These are phyloP conservation scores for Boletellus sp. DNA, from an alignment of 768 basidiomycete genomes.

Conservation along the genomic window DNA sequence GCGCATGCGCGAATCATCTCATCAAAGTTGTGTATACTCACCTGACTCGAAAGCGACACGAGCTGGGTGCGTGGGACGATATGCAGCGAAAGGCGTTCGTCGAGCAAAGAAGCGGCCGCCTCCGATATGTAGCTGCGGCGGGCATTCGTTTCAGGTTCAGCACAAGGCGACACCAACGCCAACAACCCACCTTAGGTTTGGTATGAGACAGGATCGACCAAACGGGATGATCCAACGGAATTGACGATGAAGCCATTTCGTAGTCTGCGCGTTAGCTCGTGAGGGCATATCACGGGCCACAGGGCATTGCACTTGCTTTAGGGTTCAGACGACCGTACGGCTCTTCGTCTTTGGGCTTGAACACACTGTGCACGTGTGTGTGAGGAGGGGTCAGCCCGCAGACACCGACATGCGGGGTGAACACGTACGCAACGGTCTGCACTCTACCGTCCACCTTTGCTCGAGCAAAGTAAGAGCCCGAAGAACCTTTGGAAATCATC, in stretches of 20 bases:
- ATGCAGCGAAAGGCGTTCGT: conserved; percentile 64
- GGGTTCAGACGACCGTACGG: conserved; percentile 87
- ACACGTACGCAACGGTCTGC: conserved; percentile 74
- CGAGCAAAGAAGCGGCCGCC: conserved; percentile 83
- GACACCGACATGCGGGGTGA: not conserved
- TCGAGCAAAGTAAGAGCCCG: conserved; percentile 90
- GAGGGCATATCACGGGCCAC: not conserved
- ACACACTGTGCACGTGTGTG: conserved; percentile 56
- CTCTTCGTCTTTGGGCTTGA: conserved; percentile 90
- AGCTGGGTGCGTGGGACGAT: conserved; percentile 87
- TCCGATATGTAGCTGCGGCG: conserved; percentile 74
- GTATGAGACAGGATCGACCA: conserved; percentile 84
- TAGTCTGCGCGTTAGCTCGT: conserved; percentile 50
- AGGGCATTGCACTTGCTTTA: conserved; percentile 46
- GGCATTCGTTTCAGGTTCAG: not conserved
- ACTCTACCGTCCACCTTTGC: conserved; percentile 72
- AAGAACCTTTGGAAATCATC: conserved; percentile 87
- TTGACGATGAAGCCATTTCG: conserved; percentile 87
- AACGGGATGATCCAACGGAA: conserved; percentile 90
- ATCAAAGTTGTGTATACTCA: conserved; percentile 14
- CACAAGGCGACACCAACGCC: not conserved
- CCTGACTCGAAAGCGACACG: conserved; percentile 76
- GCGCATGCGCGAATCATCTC: conserved; percentile 1
- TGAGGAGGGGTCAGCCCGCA: not conserved
- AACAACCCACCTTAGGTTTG: conserved; percentile 67